phyloP scores from a whole-genome alignment of 1,284 basidiomycete genomes.

The Earliella scabrosa region DNA sequence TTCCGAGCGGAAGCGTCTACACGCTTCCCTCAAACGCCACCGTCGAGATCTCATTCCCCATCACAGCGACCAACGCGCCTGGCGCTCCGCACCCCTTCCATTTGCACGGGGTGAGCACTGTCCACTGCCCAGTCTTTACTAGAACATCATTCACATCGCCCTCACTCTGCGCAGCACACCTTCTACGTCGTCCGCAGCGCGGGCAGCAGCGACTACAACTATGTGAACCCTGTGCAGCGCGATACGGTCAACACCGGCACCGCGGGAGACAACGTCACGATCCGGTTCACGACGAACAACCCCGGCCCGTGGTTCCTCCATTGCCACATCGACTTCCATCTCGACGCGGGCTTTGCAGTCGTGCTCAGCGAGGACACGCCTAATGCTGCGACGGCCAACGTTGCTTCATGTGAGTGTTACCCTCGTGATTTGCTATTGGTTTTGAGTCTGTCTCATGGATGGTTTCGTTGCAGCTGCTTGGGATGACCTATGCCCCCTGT shows the following conservation, averaged over 20 bases:
- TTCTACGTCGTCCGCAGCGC: slow-evolving; percentile 37
- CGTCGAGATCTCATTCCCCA: slow-evolving; percentile 39
- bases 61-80: slow-evolving; percentile 20
- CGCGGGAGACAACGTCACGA: slow-evolving; percentile 34
- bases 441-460: not conserved
- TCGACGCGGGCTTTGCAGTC: slow-evolving; percentile 27
- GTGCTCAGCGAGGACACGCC: slow-evolving; percentile 27
- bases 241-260: slow-evolving; percentile 35
- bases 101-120: slow-evolving; percentile 39
- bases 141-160: not conserved
- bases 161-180: slow-evolving; percentile 16
- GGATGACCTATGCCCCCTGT: slow-evolving; percentile 1
- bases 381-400: slow-evolving; percentile 8
- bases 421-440: not conserved
- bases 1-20: slow-evolving; percentile 36
- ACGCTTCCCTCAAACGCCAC: slow-evolving; percentile 31
- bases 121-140: too few relatives aligned
- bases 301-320: slow-evolving; percentile 29
- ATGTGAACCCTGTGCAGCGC: slow-evolving; percentile 35
- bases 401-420: not conserved
- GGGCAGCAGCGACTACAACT: slow-evolving; percentile 33
- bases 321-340: slow-evolving; percentile 27
- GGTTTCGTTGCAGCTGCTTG: not conserved
- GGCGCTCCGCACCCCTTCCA: slow-evolving; percentile 43
- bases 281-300: slow-evolving; percentile 28